Evolutionary conservation across 2,329 filamentous ascomycete species (phyloP), one percentile per base, ranked within the genome.

Genomic region (Cercospora janseana): DNA sequence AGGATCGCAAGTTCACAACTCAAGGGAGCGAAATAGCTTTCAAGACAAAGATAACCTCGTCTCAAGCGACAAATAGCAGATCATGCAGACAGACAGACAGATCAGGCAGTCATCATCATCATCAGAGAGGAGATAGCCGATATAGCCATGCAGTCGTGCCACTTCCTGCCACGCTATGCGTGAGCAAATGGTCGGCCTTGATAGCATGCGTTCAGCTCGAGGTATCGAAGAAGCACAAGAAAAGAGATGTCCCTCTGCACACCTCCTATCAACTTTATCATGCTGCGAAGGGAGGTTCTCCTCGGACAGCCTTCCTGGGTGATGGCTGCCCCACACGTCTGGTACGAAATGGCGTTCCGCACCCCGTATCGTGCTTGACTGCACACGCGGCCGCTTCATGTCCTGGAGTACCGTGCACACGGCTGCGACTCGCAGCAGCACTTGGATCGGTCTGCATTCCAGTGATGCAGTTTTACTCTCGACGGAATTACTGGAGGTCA

Each of bases 141-240:
- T 60, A 56, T 55, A 55, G 58, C 51, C 56, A 58, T 60, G 56
- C 57, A 51, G 57, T 52, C 51, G 52, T 42, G 52, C 43, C 50
- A 42, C 31, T 51, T 49, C 41, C 46, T 53, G 51, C 51, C 38
- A 48, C 56, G 49, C 51, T 40, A 49, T 42, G 48, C 45, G 41
- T 43, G 23, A 28, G 46, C 43, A 52, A 13, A 51, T 49, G 32
- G 48, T 47, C 46, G 52, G 51, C 47, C 20, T 42, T 50, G 42
- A 55, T 52, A 56, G 56, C 56, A 58, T 58, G 56, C 58, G 57
- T 52, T 60, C 58, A 60, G 58, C 58, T 57, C 55, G 55, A 58
- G 56, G 56, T 56, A 49, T 46, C 49, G 43, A 52, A 49, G 46
- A 52, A 46, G 46, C 43, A 46, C 44, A 29, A 47, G 35, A 52